A percentile compares a stretch with the other conserved stretches of the same genome.
Conservation (phyloP, 78 protist species). For the slime mould (Dictyostelium discoideum) region dicty_2.7 NC_007089.4:3314001-3314500, state of each 20-base stretch:
- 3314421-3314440: too few relatives aligned
- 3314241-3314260: constrained; percentile 5
- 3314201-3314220: neutral
- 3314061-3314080: constrained; percentile 29
- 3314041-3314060: constrained; percentile 80
- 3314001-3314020: constrained; percentile 9
- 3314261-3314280: constrained; percentile 13
- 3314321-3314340: constrained; percentile 88
- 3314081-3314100: constrained; percentile 23
- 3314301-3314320: constrained; percentile 10
- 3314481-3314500: too few relatives aligned
- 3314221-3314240: neutral
- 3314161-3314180: constrained; percentile 14
- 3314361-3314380: neutral
- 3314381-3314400: too few relatives aligned
- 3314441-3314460: neutral
- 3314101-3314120: constrained; percentile 16
- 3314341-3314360: neutral
- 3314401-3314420: too few relatives aligned
- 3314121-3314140: constrained; percentile 43
- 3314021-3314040: neutral
- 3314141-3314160: constrained; percentile 17
- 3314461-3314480: neutral
- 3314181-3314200: constrained; percentile 59
- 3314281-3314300: constrained; percentile 13